A percentile compares a stretch with the other conserved stretches of the same genome.
Conservation (phyloP, 2,329 filamentous ascomycete genomes). For the Remersonia thermophila region DNA sequence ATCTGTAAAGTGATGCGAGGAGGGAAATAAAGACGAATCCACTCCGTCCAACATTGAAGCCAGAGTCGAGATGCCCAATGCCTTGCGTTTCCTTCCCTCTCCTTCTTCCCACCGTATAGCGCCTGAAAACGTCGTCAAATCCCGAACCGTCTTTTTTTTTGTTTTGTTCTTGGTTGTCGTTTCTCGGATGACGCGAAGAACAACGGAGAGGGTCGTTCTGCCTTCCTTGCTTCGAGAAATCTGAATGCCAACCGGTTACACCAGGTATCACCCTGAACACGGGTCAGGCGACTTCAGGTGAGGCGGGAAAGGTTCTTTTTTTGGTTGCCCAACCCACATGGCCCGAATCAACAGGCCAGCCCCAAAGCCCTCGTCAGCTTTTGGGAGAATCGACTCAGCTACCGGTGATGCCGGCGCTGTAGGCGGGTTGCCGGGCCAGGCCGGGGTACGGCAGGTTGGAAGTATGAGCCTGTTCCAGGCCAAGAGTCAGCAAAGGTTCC, state of each 20-base stretch:
- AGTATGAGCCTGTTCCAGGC: constrained; percentile 32
- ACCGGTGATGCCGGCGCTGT: constrained; percentile 46
- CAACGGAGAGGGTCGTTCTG: constrained; percentile 1
- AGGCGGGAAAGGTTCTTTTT: too few species aligned
- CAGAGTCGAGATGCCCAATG: background rate
- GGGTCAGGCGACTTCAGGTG: constrained; percentile 11
- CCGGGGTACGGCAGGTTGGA: constrained; percentile 29
- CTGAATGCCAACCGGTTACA: constrained; percentile 9
- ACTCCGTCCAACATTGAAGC: background rate
- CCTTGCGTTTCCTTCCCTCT: background rate
- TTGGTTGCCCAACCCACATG: too few species aligned
- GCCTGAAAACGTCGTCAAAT: constrained; percentile 4
- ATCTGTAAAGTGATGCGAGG: background rate
- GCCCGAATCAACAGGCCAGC: constrained; percentile 5
- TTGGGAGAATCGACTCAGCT: too few species aligned
- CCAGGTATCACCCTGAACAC: constrained; percentile 21
- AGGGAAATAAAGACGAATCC: background rate
- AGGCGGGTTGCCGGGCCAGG: constrained; percentile 37
- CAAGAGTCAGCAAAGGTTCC: constrained; percentile 26
- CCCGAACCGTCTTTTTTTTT: constrained; percentile 5
- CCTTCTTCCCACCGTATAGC: background rate
- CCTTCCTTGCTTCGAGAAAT: constrained; percentile 5
- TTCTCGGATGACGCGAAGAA: background rate
- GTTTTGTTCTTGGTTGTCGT: background rate
- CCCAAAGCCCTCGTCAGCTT: background rate